Evolutionary conservation across 2,329 filamentous ascomycete genomes (phyloP), one percentile per base, ranked within the genome.

Genomic region (Sclerotinia subarctica): DNA sequence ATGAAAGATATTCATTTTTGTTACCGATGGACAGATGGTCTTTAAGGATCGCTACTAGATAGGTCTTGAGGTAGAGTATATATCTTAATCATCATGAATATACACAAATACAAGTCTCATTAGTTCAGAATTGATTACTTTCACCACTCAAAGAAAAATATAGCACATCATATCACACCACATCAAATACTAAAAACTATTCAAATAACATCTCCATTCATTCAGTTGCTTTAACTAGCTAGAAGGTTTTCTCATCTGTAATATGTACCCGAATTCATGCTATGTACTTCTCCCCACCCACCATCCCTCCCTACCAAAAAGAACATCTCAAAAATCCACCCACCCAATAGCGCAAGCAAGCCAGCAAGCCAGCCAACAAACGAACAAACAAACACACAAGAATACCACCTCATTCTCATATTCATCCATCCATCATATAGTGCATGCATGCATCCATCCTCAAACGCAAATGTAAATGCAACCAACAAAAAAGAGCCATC

Each of bases 401-500:
- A 11, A 24, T 57, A 21, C 53, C 32, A 24, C 32, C 29, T 19
- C 53, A n/a, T 38, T 42, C 53, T 19, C 21, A 49, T n/a, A 26
- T 44, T 44, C n/a, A 58, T 32, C 35, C 29, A 29, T 29, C 29
- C 2, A 63, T 51, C 46, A 51, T 51, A 49, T 51, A 62, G 17
- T 57, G 32, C 53, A 11, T n/a, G 19, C 53, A 21, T 35, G 5
- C 29, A 15, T 6, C 19, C 21, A 13, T 38, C 10, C 53, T 35
- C 53, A 44, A 58, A 63, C 51, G 46, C 46, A 62, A 32, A 21
- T 51, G 46, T 32, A 63, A 51, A 63, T 51, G 46, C 46, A 63
- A 51, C 46, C 29, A 35, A 8, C 5, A 35, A 35, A 8, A 35
- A 35, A 35, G 6, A 38, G 8, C 29, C 46, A 63, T 49, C 11